Evolutionary conservation across 805 yeast species (phyloP).

Genomic region (Nakazawaea populi): DNA sequence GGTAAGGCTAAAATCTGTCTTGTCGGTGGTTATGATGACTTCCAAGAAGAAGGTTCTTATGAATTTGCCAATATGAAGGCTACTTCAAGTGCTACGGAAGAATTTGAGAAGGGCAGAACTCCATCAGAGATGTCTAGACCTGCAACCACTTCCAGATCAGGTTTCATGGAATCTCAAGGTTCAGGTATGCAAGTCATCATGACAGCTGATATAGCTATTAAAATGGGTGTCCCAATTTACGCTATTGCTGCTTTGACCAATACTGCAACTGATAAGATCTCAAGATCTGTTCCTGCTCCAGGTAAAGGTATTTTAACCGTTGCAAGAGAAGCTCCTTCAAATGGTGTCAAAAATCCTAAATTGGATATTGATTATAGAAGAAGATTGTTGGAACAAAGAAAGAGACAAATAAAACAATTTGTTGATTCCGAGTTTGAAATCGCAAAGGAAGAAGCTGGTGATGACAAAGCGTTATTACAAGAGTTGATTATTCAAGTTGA

Average conservation of each 20-base stretch:
- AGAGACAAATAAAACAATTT: constrained; percentile 76
- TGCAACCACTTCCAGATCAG: constrained; percentile 89
- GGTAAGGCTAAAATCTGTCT: constrained; percentile 95
- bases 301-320: constrained; percentile 99
- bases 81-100: constrained; percentile 84
- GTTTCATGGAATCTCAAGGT: constrained; percentile 99
- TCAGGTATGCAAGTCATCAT: constrained; percentile 95
- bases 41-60: constrained; percentile 98
- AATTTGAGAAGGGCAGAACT: constrained; percentile 92
- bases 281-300: constrained; percentile 99
- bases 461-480: constrained; percentile 47
- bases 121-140: constrained; percentile 99
- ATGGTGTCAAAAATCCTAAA: constrained; percentile 71
- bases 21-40: constrained; percentile 99
- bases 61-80: constrained; percentile 99
- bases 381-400: constrained; percentile 81
- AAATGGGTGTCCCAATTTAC: constrained; percentile 99
- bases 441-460: constrained; percentile 65
- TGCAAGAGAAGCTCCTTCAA: constrained; percentile 89
- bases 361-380: constrained; percentile 89
- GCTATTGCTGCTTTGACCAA: constrained; percentile 93
- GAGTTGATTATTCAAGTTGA: constrained; percentile 87
- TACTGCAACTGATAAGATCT: constrained; percentile 97
- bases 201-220: constrained; percentile 89
- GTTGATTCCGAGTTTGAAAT: constrained; percentile 71